Evolutionary conservation across 805 yeast species (phyloP).

Genomic region (Lipomyces kockii): DNA sequence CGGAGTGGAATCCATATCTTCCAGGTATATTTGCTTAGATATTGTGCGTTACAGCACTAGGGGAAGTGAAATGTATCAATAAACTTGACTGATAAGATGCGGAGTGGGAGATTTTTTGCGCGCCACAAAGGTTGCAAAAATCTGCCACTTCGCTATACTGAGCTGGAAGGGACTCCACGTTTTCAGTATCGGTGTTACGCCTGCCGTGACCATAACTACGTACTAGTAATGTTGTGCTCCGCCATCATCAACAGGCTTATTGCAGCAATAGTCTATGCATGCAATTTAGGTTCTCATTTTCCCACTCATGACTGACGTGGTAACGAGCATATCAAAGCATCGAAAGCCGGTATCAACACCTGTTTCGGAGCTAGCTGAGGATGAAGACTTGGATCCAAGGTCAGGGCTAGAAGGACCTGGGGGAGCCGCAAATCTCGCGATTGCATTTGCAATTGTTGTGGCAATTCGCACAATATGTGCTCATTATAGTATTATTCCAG

Average conservation of each 20-base stretch:
- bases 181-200: not conserved
- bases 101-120: not conserved
- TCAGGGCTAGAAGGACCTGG: slow-evolving; percentile 8
- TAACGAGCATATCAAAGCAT: not conserved
- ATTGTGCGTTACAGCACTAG: not conserved
- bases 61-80: not conserved
- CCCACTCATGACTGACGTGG: not conserved
- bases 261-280: not conserved
- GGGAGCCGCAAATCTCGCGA: slow-evolving; percentile 1
- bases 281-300: not conserved
- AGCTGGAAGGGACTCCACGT: not conserved
- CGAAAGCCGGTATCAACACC: not conserved
- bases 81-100: not conserved
- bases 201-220: not conserved
- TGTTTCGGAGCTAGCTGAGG: not conserved
- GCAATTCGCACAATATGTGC: slow-evolving; percentile 48
- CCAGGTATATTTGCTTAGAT: not conserved
- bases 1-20: not conserved
- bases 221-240: not conserved
- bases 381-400: slow-evolving; percentile 6
- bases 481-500: slow-evolving; percentile 71
- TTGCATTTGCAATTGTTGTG: slow-evolving; percentile 36
- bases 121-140: not conserved
- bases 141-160: no score
- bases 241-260: not conserved